Percentiles rank a stretch among this genome's conserved stretches.
phyloP scores from a whole-genome alignment of 2,329 filamentous ascomycete species.

The Colletotrichum camelliae region DNA sequence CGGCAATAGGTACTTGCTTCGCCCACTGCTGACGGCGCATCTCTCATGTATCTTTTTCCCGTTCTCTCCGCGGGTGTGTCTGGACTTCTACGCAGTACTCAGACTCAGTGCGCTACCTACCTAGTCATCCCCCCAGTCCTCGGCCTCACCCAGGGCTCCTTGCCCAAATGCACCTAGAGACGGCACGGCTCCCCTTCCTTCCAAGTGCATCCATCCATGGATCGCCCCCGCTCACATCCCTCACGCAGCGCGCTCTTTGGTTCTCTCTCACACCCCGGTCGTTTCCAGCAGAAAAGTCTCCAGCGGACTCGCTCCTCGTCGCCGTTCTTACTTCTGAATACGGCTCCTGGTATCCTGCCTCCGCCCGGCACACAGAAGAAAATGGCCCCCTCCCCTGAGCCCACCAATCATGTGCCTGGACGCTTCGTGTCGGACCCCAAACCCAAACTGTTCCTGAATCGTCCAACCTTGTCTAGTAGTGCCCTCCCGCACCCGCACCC shows the following conservation, averaged over 20 bases:
- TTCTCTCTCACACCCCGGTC: neutral
- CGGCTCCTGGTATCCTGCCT: neutral
- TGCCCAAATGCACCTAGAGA: neutral
- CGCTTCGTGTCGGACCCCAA: slow-evolving; percentile 20
- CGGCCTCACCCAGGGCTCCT: neutral
- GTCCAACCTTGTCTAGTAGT: slow-evolving; percentile 22
- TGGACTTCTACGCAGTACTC: neutral
- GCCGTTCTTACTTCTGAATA: neutral
- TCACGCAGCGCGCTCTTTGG: neutral
- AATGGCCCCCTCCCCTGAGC: neutral
- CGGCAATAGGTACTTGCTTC: neutral
- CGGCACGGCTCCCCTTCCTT: neutral
- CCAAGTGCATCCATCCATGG: neutral
- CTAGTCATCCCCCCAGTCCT: neutral
- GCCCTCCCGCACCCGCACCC: slow-evolving; percentile 16
- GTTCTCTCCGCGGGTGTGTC: neutral
- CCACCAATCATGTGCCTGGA: slow-evolving; percentile 11
- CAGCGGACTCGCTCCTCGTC: neutral
- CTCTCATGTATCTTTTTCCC: neutral
- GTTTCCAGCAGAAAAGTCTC: neutral
- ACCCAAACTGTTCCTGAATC: slow-evolving; percentile 23
- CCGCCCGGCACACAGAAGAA: neutral
- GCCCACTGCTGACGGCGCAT: neutral
- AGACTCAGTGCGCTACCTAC: neutral
- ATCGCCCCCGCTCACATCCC: neutral